phyloP scores from a whole-genome alignment of 345 rosid genomes.

The Populus pruinosa region DNA sequence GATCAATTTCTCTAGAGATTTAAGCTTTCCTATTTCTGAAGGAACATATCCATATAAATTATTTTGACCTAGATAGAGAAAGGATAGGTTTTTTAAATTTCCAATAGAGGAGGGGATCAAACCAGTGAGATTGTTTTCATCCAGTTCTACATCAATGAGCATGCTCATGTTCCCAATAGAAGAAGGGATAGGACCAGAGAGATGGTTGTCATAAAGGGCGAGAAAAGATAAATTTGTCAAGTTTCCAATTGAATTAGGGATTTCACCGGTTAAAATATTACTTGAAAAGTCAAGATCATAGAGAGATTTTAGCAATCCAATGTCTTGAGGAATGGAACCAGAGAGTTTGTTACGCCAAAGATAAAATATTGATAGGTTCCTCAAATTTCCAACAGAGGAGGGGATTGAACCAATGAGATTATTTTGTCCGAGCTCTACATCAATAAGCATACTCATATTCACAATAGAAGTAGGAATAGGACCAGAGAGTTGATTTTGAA shows the following conservation, averaged over 20 bases:
- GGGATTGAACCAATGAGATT: background rate
- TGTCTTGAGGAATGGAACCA: background rate
- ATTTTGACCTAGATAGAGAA: background rate
- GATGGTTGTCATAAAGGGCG: background rate
- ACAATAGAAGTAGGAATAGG: too few relatives aligned
- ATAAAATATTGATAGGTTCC: background rate
- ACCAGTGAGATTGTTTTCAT: too few relatives aligned
- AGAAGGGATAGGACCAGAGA: background rate
- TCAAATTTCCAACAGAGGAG: too few relatives aligned
- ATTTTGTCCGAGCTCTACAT: background rate
- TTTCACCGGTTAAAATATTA: background rate
- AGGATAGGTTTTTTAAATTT: too few relatives aligned
- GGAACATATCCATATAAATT: background rate
- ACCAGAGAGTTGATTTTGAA: too few relatives aligned
- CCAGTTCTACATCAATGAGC: background rate
- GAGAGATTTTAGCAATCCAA: background rate
- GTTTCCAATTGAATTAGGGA: background rate
- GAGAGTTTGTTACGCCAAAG: background rate
- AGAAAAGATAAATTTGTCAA: background rate
- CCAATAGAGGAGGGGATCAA: too few relatives aligned
- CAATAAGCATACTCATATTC: too few relatives aligned
- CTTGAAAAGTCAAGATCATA: background rate
- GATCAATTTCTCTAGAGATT: background rate
- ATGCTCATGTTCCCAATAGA: background rate
- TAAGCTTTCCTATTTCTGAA: background rate